phyloP scores from a whole-genome alignment of 371 early-diverging fungal genomes.

The Mucor indicus region DNA sequence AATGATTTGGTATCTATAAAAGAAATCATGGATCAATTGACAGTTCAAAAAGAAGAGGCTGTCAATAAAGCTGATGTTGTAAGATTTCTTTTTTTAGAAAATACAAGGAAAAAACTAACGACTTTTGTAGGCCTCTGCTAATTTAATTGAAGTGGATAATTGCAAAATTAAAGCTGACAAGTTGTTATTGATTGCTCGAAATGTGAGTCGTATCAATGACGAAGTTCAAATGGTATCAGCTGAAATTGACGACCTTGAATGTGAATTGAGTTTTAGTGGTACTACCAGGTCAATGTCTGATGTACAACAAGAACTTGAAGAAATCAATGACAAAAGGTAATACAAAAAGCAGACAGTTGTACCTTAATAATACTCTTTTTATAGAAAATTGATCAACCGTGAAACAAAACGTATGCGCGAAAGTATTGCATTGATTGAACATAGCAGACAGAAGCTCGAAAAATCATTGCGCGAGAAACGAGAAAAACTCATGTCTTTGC shows the following conservation, averaged over 20 bases:
- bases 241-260: constrained; percentile 51
- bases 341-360: not conserved
- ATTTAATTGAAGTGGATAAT: constrained; percentile 10
- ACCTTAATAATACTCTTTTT: not conserved
- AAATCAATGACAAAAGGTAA: constrained; percentile 47
- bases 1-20: constrained; percentile 7
- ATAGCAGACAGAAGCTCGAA: constrained; percentile 45
- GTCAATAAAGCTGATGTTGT: constrained; percentile 5
- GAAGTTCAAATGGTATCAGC: constrained; percentile 33
- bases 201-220: constrained; percentile 30
- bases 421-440: constrained; percentile 39
- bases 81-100: not conserved
- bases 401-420: constrained; percentile 54
- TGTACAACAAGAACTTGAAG: constrained; percentile 61
- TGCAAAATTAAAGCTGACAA: constrained; percentile 13
- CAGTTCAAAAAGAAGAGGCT: not conserved
- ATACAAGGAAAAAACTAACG: not conserved
- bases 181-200: constrained; percentile 29
- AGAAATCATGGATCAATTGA: not conserved
- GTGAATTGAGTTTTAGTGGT: constrained; percentile 58
- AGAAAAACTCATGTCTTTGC: constrained; percentile 31
- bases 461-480: constrained; percentile 44
- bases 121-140: constrained; percentile 2
- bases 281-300: constrained; percentile 66
- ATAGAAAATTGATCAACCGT: constrained; percentile 26